A percentile compares a stretch with the other conserved stretches of the same genome.
Evolutionary conservation across 805 yeast species (phyloP).

Genomic region (Kazachstania kunashirensis): DNA sequence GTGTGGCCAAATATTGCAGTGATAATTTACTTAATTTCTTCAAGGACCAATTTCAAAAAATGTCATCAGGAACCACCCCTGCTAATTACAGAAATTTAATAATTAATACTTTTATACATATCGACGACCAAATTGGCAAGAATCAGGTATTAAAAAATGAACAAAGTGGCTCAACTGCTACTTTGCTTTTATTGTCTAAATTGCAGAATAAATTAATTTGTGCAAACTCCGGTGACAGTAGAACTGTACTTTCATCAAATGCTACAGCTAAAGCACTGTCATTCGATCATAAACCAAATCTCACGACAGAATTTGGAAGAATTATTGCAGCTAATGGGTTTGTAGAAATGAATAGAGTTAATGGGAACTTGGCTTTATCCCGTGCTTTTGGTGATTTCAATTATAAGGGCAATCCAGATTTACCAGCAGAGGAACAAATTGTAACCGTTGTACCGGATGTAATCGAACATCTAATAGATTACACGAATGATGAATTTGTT

Average conservation of each 20-base stretch:
- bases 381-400: conserved; percentile 78
- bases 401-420: conserved; percentile 61
- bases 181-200: conserved; percentile 66
- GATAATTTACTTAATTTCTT: conserved; percentile 61
- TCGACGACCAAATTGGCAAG: conserved; percentile 71
- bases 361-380: conserved; percentile 88
- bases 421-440: conserved; percentile 92
- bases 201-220: conserved; percentile 41
- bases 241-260: conserved; percentile 76
- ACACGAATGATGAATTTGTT: conserved; percentile 70
- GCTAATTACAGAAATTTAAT: conserved; percentile 17
- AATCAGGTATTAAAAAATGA: conserved; percentile 61
- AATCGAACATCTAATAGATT: conserved; percentile 59
- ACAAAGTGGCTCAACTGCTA: conserved; percentile 94
- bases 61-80: background rate
- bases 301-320: conserved; percentile 85
- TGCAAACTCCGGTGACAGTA: conserved; percentile 94
- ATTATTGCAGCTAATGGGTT: conserved; percentile 97
- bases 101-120: conserved; percentile 70
- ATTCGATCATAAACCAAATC: conserved; percentile 83
- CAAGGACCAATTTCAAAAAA: conserved; percentile 36
- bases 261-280: conserved; percentile 82
- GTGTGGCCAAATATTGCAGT: conserved; percentile 82
- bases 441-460: conserved; percentile 93
- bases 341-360: conserved; percentile 91